Base-by-base conservation (phyloP, 140 eudicot species). In the Senecio squalidus region DNA sequence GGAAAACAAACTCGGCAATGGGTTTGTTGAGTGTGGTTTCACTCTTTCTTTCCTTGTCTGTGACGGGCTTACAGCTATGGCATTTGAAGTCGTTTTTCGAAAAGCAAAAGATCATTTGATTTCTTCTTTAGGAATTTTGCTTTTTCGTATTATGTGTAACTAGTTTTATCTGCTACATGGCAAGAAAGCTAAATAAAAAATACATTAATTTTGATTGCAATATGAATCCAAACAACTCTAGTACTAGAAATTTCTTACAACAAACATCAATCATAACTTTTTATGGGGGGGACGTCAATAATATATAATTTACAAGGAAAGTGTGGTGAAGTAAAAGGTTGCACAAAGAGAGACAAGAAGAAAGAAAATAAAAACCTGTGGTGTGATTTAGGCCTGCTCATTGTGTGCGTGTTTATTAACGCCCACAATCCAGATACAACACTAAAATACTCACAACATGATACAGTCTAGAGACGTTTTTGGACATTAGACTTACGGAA, bases 81-180 rank as follows among this genome's bases (percentile, higher is more conserved):
- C 95, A 82, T 60, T 57, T 89, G 70, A 89, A 89, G 82, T 60
- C 89, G 25, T 89, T 82, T 71, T 89, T 89, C 10, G 86, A 89
- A 71, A 89, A 87, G 82, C 82, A 80, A 69, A 89, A 89, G 82
- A 76, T 89, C 18, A 79, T 89, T 58, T 89, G 62, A 78, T 54
- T 17, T 34, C 17, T 43, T 23, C 27, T 16, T 59, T 40, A 25
- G 34, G 15, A 2, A 6, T 11, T 40, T 24, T 58, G 33, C 21
- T 7, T 53, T 40, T 53, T 8, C 17, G 13, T 50, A 6, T 9
- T 1, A 9, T 64, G 60, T 50, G 36, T 20, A 34, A 34, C 54
- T 61, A 28, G 43, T 38, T 52, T 21, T 25, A 39, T 38, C 39
- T 13, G 20, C 39, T n/a, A 41, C 54, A 28, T 13, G 62, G 31